Conservation (phyloP, 2,329 filamentous ascomycete species). For the Aspergillus fumigatus region DNA sequence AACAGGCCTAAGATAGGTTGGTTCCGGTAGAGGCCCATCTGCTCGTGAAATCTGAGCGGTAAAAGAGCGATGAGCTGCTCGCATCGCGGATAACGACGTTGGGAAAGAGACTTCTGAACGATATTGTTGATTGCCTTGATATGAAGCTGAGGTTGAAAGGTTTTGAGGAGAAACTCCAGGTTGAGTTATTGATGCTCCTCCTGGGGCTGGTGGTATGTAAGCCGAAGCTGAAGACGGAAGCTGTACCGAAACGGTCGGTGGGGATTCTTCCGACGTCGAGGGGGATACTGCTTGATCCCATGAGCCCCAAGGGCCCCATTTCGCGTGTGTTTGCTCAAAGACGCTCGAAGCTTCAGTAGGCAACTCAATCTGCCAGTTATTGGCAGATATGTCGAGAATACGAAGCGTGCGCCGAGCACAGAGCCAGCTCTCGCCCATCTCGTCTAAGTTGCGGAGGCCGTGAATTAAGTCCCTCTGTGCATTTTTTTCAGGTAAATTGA, state of each 20-base stretch:
- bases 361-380: slow-evolving; percentile 85
- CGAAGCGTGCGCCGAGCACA: slow-evolving; percentile 79
- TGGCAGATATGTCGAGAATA: slow-evolving; percentile 77
- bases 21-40: slow-evolving; percentile 25
- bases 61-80: slow-evolving; percentile 13
- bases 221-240: slow-evolving; percentile 16
- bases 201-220: slow-evolving; percentile 12
- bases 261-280: slow-evolving; percentile 23
- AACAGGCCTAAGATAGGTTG: slow-evolving; percentile 28
- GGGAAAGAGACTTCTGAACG: slow-evolving; percentile 9
- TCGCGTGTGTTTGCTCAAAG: slow-evolving; percentile 72
- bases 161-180: slow-evolving; percentile 8
- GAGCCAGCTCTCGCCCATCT: slow-evolving; percentile 93
- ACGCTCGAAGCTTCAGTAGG: slow-evolving; percentile 76
- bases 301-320: slow-evolving; percentile 65
- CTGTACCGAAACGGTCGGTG: slow-evolving; percentile 13
- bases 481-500: slow-evolving; percentile 90
- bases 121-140: slow-evolving; percentile 17
- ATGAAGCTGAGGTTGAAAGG: slow-evolving; percentile 8
- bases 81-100: slow-evolving; percentile 17
- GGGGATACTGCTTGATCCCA: slow-evolving; percentile 39
- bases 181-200: slow-evolving; percentile 2
- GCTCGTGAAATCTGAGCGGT: slow-evolving; percentile 15
- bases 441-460: slow-evolving; percentile 84
- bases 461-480: slow-evolving; percentile 85